phyloP scores from a whole-genome alignment of 2,329 filamentous ascomycete species.

The Aspergillus nomiae region DNA sequence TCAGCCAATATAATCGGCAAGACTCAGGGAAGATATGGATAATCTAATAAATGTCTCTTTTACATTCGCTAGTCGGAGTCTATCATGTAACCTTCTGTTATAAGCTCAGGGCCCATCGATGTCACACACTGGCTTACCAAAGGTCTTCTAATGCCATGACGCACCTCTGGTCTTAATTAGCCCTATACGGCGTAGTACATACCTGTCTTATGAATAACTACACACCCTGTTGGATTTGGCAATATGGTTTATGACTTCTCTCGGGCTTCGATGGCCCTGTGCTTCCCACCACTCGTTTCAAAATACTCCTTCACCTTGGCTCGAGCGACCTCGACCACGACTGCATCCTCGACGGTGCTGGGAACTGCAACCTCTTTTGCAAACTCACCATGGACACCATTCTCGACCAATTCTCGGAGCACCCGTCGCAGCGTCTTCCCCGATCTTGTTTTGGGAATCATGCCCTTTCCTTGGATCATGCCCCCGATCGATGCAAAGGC shows the following conservation, averaged over 20 bases:
- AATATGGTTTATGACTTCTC: neutral
- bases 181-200: neutral
- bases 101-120: neutral
- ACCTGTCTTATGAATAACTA: neutral
- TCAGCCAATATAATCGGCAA: neutral
- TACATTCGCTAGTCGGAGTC: neutral
- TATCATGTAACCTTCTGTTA: neutral
- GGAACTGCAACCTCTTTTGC: conserved; percentile 1
- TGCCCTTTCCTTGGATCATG: conserved; percentile 4
- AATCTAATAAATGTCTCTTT: neutral
- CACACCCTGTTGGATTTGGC: no score
- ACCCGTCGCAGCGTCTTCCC: conserved; percentile 9
- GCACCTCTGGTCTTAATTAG: neutral
- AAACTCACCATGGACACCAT: conserved; percentile 5
- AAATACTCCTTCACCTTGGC: conserved; percentile 9
- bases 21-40: no score
- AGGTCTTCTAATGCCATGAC: neutral
- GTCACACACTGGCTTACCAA: neutral
- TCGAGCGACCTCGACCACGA: conserved; percentile 1
- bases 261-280: neutral
- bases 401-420: conserved; percentile 7
- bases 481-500: conserved; percentile 2
- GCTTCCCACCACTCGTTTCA: conserved; percentile 1
- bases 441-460: conserved; percentile 12
- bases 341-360: conserved; percentile 6